phyloP scores from a whole-genome alignment of 2,329 filamentous ascomycete genomes.

The Tolypocladium capitatum region DNA sequence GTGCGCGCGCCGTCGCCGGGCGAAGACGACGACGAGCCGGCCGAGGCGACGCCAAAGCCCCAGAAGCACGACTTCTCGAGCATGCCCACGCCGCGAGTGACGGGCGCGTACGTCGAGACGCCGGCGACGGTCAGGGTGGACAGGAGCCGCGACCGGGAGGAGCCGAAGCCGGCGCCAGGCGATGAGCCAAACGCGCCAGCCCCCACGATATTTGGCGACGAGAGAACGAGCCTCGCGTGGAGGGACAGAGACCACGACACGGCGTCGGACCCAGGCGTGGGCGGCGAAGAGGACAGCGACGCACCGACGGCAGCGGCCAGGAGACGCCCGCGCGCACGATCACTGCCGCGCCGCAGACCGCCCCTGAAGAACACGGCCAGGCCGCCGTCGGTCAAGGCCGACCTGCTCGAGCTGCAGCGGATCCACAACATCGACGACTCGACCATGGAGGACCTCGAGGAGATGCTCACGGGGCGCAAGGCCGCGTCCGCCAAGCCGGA shows the following conservation, averaged over 20 bases:
- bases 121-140: constrained; percentile 32
- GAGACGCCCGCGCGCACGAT: constrained; percentile 18
- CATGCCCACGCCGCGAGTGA: constrained; percentile 40
- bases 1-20: constrained; percentile 34
- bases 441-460: constrained; percentile 44
- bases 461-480: constrained; percentile 29
- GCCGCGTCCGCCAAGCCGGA: constrained; percentile 12
- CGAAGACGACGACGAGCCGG: constrained; percentile 17
- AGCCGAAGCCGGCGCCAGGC: constrained; percentile 3
- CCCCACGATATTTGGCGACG: constrained; percentile 11
- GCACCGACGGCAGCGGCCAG: constrained; percentile 11
- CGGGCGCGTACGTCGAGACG: constrained; percentile 44
- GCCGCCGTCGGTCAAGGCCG: constrained; percentile 40
- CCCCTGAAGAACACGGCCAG: constrained; percentile 40
- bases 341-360: constrained; percentile 28
- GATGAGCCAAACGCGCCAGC: constrained; percentile 5
- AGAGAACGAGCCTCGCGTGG: constrained; percentile 11
- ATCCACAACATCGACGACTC: constrained; percentile 44
- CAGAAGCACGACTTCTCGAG: constrained; percentile 29
- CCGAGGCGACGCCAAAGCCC: constrained; percentile 35
- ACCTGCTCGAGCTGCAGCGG: constrained; percentile 38
- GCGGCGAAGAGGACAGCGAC: constrained; percentile 11
- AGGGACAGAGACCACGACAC: constrained; percentile 15
- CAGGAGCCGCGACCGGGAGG: constrained; percentile 11
- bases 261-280: constrained; percentile 17